Percentiles rank a stretch among this genome's conserved stretches.
phyloP scores from a whole-genome alignment of 495 filamentous ascomycete genomes.

The Amorphotheca resinae region DNA sequence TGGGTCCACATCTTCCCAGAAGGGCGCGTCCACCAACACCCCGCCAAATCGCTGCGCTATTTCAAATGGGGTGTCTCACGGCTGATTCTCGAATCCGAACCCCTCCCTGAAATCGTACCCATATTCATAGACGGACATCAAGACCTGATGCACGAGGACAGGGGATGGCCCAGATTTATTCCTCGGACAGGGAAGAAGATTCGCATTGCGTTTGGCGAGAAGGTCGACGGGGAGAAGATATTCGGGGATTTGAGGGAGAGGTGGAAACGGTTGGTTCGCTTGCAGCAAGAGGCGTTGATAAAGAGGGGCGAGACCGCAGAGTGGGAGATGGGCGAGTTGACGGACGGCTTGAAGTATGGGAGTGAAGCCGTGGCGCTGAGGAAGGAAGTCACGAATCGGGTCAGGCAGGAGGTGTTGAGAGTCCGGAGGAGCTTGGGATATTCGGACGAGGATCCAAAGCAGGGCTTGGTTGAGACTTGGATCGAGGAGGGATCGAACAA shows the following conservation, averaged over 20 bases:
- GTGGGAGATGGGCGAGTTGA: slow-evolving; percentile 45
- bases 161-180: slow-evolving; percentile 67
- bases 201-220: slow-evolving; percentile 61
- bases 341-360: slow-evolving; percentile 56
- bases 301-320: slow-evolving; percentile 12
- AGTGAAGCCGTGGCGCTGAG: slow-evolving; percentile 65
- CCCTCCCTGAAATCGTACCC: slow-evolving; percentile 74
- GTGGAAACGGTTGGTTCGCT: slow-evolving; percentile 51
- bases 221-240: slow-evolving; percentile 42
- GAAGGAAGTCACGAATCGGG: slow-evolving; percentile 65
- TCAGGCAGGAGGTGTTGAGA: slow-evolving; percentile 68
- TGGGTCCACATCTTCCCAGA: slow-evolving; percentile 98
- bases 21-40: slow-evolving; percentile 82
- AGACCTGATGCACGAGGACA: slow-evolving; percentile 68
- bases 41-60: slow-evolving; percentile 70
- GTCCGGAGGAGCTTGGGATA: slow-evolving; percentile 57
- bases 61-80: slow-evolving; percentile 95
- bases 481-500: slow-evolving; percentile 15
- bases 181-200: slow-evolving; percentile 62
- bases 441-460: slow-evolving; percentile 57
- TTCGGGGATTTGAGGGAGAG: slow-evolving; percentile 56
- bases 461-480: slow-evolving; percentile 39
- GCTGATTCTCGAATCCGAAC: slow-evolving; percentile 75
- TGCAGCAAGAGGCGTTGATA: slow-evolving; percentile 16
- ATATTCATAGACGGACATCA: slow-evolving; percentile 89